Percentiles rank a stretch among this genome's conserved stretches.
phyloP scores from a whole-genome alignment of 495 filamentous ascomycete genomes.

The Echria macrotheca region DNA sequence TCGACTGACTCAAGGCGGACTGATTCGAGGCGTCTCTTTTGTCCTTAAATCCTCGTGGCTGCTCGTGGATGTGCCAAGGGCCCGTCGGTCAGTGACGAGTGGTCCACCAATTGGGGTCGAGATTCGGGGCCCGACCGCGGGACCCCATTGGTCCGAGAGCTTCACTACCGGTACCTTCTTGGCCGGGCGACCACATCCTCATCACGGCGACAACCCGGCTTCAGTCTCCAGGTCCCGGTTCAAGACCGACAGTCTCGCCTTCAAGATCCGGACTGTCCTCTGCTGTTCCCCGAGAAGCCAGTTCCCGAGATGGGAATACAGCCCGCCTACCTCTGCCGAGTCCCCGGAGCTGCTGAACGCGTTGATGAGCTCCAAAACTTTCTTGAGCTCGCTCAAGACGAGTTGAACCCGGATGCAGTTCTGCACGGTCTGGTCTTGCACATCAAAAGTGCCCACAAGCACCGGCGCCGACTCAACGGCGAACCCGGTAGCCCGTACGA shows the following conservation, averaged over 20 bases:
- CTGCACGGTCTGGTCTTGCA: not conserved
- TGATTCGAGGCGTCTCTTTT: too few species aligned
- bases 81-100: too few species aligned
- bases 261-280: not conserved
- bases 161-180: not conserved
- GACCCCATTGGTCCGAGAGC: not conserved
- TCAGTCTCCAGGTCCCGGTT: too few species aligned
- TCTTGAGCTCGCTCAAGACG: conserved; percentile 1
- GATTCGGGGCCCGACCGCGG: not conserved
- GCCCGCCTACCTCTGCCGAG: not conserved
- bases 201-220: not conserved
- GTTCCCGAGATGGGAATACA: not conserved
- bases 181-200: not conserved
- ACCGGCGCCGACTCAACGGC: not conserved
- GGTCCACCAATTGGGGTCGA: not conserved
- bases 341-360: not conserved
- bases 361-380: not conserved
- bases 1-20: too few species aligned
- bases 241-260: too few species aligned
- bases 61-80: too few species aligned
- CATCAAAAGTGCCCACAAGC: not conserved
- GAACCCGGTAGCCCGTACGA: not conserved
- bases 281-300: not conserved
- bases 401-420: not conserved
- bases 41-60: too few species aligned